These are phyloP conservation scores for Amauroascus verrucosus DNA, from an alignment of 2,329 filamentous ascomycete species.

Conservation along the genomic window DNA sequence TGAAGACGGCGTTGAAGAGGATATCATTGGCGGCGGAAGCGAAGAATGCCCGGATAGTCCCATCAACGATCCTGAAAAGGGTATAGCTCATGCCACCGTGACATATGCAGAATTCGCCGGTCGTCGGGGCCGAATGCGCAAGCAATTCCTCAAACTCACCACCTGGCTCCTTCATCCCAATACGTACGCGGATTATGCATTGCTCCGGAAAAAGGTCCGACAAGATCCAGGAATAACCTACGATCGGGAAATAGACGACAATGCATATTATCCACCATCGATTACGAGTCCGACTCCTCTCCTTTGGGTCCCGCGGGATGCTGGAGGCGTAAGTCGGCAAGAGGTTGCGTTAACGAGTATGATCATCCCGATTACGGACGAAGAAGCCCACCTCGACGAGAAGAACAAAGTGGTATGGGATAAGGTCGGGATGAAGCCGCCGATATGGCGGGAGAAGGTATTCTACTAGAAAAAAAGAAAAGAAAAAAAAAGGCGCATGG, in stretches of 20 bases:
- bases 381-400: conserved; percentile 58
- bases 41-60: background rate
- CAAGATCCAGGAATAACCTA: conserved; percentile 50
- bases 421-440: conserved; percentile 46
- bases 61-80: background rate
- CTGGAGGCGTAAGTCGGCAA: conserved; percentile 61
- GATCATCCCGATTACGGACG: conserved; percentile 69
- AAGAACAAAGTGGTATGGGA: conserved; percentile 58
- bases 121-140: conserved; percentile 12
- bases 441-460: conserved; percentile 46
- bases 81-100: background rate
- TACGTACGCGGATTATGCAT: conserved; percentile 62
- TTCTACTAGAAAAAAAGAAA: conserved; percentile 32
- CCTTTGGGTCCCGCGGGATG: conserved; percentile 73
- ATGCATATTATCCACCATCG: conserved; percentile 65
- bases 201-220: conserved; percentile 59
- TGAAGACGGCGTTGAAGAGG: conserved; percentile 16
- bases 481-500: background rate
- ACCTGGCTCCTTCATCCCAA: conserved; percentile 61
- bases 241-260: conserved; percentile 48
- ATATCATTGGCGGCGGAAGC: conserved; percentile 1
- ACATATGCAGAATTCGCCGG: conserved; percentile 6
- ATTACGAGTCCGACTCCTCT: conserved; percentile 52
- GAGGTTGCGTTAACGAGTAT: conserved; percentile 63
- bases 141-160: conserved; percentile 12